phyloP scores from a whole-genome alignment of 192 early-diverging fungal species.

The Coemansia sp. region DNA sequence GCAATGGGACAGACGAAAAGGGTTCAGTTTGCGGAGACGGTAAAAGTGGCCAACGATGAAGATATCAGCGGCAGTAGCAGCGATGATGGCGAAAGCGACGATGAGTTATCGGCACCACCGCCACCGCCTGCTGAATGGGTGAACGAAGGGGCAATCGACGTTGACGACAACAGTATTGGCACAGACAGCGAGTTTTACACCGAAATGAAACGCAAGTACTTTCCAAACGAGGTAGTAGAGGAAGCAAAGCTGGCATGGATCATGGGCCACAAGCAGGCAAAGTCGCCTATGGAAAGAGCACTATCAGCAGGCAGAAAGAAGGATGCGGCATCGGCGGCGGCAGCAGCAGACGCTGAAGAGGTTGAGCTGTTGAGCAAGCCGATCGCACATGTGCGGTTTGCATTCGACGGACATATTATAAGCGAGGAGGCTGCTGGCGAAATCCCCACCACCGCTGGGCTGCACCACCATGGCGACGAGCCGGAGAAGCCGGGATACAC shows the following conservation, averaged over 20 bases:
- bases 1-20: constrained; percentile 15
- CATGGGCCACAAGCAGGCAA: constrained; percentile 51
- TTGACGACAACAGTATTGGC: constrained; percentile 38
- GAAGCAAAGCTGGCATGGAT: constrained; percentile 58
- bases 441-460: constrained; percentile 64
- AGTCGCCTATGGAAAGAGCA: constrained; percentile 43
- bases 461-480: constrained; percentile 90
- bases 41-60: constrained; percentile 18
- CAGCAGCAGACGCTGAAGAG: not conserved
- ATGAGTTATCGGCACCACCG: constrained; percentile 17
- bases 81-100: constrained; percentile 13
- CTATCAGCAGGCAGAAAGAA: constrained; percentile 14
- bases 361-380: constrained; percentile 18
- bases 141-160: constrained; percentile 15
- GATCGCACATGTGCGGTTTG: constrained; percentile 69
- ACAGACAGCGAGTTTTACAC: constrained; percentile 40
- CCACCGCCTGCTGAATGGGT: constrained; percentile 51
- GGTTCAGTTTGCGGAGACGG: constrained; percentile 26
- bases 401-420: constrained; percentile 75
- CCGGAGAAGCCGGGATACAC: constrained; percentile 88
- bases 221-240: constrained; percentile 41
- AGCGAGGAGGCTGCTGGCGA: constrained; percentile 49
- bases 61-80: not conserved
- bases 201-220: constrained; percentile 43
- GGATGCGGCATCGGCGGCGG: constrained; percentile 3